Evolutionary conservation across 768 basidiomycete genomes (phyloP), one percentile per base, ranked within the genome.

Genomic region (Rickenella mellea): DNA sequence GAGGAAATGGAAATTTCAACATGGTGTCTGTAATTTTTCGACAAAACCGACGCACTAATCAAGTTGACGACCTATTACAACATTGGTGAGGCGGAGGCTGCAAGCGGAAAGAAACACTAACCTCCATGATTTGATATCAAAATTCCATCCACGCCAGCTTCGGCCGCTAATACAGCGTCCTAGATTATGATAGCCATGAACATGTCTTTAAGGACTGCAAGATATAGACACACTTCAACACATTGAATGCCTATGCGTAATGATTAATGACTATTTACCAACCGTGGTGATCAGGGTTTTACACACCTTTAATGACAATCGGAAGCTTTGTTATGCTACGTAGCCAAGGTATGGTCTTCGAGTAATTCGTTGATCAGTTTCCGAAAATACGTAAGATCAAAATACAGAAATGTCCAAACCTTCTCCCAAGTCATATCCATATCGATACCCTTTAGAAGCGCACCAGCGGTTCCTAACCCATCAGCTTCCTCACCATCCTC

Each of bases 91-190:
- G n/a, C 41, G 48, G 19, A 49, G 41, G 28, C 31, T 27, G 9
- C 5, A 39, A 27, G 17, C 15, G 11, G 37, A 35, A 6, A 20
- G 40, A 24, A 37, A 21, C 21, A 40, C 65, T 49, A 52, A 73
- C 88, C 93, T 42, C 93, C 93, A 51, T 97, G 93, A 50, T 97
- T 97, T 1, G 84, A 88, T 7, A 97, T 63, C 43, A 93, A 68
- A 47, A 97, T 89, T 4, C 85, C 93, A 43, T 93, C 81, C 14
- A 87, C 81, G 10, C 90, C 88, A 24, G 82, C 74, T 47, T 92
- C 80, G 14, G 73, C 77, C 22, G 91, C 91, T 35, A 90, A 73
- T 30, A 88, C 76, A 2, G 86, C 90, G 62, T 96, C 93, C 77
- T 92, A 57, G 9, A 54, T 48, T 24, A 43, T 50, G 42, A 30